Evolutionary conservation across 495 filamentous ascomycete species (phyloP), one percentile per base, ranked within the genome.

Genomic region (Astrocystis sublimbata): DNA sequence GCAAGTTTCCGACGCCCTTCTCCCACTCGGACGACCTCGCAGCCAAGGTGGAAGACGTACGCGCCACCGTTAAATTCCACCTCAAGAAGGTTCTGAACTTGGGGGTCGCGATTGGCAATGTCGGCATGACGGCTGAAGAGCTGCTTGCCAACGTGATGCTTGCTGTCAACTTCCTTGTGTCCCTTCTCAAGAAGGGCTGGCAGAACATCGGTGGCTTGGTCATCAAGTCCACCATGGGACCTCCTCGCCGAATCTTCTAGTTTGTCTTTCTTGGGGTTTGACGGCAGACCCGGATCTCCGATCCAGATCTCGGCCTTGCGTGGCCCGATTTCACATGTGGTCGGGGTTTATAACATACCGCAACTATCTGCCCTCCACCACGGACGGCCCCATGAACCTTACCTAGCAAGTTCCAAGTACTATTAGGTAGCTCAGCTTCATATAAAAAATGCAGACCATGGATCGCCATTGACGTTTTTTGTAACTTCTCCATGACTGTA

Each of bases 11-110:
- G 55, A 96, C 94, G 61, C 94, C 94, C 57, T 87, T 98, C 81
- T 96, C 92, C 68, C 94, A 98, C 88, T 76, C 82, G 74, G 94
- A 98, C 74, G 94, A 98, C 73, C 87, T 98, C 67, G 83, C 80
- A 77, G 84, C 78, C 83, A 97, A 97, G 88, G 90, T 97, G 81
- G 96, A 78, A 82, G 94, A 98, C 75, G 94, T 98, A 85, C 97
- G 96, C 88, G 94, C 92, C 64, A 98, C 96, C 73, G 97, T 98
- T 86, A 98, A 98, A 87, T 98, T 98, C 87, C 94, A 98, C 85
- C 86, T 98, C 67, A 98, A 98, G 90, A 98, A 98, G 89, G 94
- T 98, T 72, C 86, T 98, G 65, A 98, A 96, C 85, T 90, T 98
- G 81, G 94, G 96, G 87, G 94, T 98, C 70, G 94, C 94, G 68